A percentile compares a stretch with the other conserved stretches of the same genome.
Evolutionary conservation across 2,329 filamentous ascomycete genomes (phyloP).

Genomic region (Exophiala viscosa): DNA sequence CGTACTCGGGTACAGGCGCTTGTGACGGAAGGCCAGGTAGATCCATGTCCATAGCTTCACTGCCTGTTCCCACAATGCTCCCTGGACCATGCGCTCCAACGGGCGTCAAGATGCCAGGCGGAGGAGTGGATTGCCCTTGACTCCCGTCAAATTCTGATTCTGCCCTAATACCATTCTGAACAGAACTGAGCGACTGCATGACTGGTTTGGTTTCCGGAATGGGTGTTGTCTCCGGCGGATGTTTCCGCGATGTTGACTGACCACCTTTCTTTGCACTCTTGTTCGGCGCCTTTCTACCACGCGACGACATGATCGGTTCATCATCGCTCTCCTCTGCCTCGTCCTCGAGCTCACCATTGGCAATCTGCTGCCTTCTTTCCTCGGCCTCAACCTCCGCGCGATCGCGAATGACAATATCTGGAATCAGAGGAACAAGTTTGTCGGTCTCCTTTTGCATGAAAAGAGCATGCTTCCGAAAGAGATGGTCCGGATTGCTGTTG

Average conservation of each 20-base stretch:
- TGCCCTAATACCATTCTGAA: slow-evolving; percentile 50
- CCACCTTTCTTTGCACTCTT: slow-evolving; percentile 71
- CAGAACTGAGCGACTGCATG: slow-evolving; percentile 51
- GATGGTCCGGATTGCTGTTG: slow-evolving; percentile 84
- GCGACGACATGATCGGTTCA: slow-evolving; percentile 96
- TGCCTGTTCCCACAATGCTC: slow-evolving; percentile 52
- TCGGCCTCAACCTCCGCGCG: slow-evolving; percentile 92
- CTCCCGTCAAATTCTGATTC: slow-evolving; percentile 74
- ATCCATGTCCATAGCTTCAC: slow-evolving; percentile 81
- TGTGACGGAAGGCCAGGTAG: slow-evolving; percentile 62
- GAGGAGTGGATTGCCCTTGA: slow-evolving; percentile 77
- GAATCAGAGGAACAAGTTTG: slow-evolving; percentile 91
- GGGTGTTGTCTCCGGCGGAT: slow-evolving; percentile 73
- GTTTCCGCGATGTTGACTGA: slow-evolving; percentile 61
- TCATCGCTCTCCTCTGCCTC: slow-evolving; percentile 90
- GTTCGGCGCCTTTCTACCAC: slow-evolving; percentile 79
- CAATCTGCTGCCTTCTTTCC: slow-evolving; percentile 71
- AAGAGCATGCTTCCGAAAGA: slow-evolving; percentile 84
- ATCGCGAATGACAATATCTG: slow-evolving; percentile 83
- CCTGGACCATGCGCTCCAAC: slow-evolving; percentile 66
- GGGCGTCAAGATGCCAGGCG: slow-evolving; percentile 67
- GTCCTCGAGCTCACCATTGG: slow-evolving; percentile 72
- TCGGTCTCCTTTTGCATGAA: slow-evolving; percentile 98
- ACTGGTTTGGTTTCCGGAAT: slow-evolving; percentile 69
- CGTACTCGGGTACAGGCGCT: slow-evolving; percentile 74